phyloP scores from a whole-genome alignment of 495 filamentous ascomycete genomes.

The Clohesyomyces aquaticus region DNA sequence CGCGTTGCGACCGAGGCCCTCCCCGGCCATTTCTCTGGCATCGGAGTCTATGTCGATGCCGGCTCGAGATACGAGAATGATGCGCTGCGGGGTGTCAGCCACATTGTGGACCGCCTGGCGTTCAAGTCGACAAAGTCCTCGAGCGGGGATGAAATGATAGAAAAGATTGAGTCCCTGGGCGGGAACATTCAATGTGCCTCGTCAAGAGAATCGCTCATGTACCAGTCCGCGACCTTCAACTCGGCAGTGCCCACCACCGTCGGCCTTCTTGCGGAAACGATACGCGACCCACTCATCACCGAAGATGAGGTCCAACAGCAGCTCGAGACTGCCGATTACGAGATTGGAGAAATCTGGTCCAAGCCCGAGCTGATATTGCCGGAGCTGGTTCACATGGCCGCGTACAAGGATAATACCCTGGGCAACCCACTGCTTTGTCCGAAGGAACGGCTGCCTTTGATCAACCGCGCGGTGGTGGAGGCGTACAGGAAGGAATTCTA shows the following conservation, averaged over 20 bases:
- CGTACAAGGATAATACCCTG: constrained; percentile 92
- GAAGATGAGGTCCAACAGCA: constrained; percentile 87
- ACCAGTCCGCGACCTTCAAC: constrained; percentile 98
- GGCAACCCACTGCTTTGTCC: constrained; percentile 94
- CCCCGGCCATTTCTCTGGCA: constrained; percentile 90
- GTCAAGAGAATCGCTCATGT: constrained; percentile 95
- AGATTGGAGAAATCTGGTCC: constrained; percentile 97
- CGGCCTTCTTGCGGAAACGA: constrained; percentile 89
- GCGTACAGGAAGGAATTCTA: constrained; percentile 84
- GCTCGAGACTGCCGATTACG: constrained; percentile 87
- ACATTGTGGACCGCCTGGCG: constrained; percentile 93
- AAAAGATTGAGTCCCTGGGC: constrained; percentile 80
- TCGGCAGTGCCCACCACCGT: constrained; percentile 81
- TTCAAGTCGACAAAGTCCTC: constrained; percentile 87
- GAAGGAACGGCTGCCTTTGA: constrained; percentile 74
- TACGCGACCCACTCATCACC: constrained; percentile 85
- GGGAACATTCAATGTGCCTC: constrained; percentile 97
- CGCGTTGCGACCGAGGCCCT: constrained; percentile 94
- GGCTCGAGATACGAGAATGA: constrained; percentile 93
- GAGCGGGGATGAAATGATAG: constrained; percentile 81
- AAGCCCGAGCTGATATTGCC: constrained; percentile 96
- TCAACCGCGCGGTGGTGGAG: constrained; percentile 73
- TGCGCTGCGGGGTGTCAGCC: constrained; percentile 83
- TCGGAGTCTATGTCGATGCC: constrained; percentile 96
- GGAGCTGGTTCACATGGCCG: constrained; percentile 91